Evolutionary conservation across 2,329 filamentous ascomycete species (phyloP), one percentile per base, ranked within the genome.

Genomic region (Penicillium concentricum): DNA sequence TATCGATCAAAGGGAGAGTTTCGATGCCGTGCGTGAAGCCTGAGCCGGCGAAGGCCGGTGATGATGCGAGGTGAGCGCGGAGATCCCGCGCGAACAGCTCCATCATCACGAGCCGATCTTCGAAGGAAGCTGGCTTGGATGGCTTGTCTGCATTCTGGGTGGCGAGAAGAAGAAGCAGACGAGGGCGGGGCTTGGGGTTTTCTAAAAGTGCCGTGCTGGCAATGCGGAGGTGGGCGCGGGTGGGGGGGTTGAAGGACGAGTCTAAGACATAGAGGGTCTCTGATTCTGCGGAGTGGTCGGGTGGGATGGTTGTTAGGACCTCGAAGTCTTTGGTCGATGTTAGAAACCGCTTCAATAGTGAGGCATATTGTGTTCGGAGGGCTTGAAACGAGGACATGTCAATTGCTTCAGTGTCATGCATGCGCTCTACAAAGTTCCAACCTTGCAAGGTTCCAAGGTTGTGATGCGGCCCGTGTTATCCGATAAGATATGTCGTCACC

Each of bases 81-180:
- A 81, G 62, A 52, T 80, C 76, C 37, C 74, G 68, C 0, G 79
- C 79, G 45, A 80, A 76, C 9, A 79, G 57, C 43, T 72, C 72
- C 79, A 81, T 81, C 78, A 81, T 80, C 15, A 71, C 72, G 22
- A 81, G 68, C 9, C 79, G 72, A 61, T 80, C 77, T 66, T 80
- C 78, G 51, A 81, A 81, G 9, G 67, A 66, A 18, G 78, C 78
- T 2, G 78, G 78, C 59, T 79, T 79, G 28, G 76, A 71, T 13
- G 82, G 80, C 64, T 87, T 87, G 69, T 88, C 85, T 18, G 85
- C 85, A 77, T 88, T 88, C 66, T 85, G 80, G 0, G 82, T 86
- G 43, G 84, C 84, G 51, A 87, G 82, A 1, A 87, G 76, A 2
- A 88, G 76, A 4, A 87, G 70, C 2, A 87, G 67, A 9, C 84